phyloP scores from a whole-genome alignment of 192 early-diverging fungal species.

The Gonapodya sp. region DNA sequence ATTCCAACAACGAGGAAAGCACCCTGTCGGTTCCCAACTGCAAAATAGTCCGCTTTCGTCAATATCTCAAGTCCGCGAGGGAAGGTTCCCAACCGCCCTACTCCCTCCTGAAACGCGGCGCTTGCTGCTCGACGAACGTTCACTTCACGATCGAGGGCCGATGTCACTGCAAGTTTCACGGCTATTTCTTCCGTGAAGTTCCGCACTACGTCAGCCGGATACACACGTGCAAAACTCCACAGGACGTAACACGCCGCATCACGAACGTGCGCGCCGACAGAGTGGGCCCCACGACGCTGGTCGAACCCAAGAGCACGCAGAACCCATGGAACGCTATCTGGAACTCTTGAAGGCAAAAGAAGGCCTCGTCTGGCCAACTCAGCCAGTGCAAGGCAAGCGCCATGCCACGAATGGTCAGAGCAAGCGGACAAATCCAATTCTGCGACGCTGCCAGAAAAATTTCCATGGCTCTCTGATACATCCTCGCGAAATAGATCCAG shows the following conservation, averaged over 20 bases:
- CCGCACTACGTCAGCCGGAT: constrained; percentile 59
- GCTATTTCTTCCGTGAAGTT: constrained; percentile 58
- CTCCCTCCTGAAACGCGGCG: constrained; percentile 97
- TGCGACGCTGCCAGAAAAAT: constrained; percentile 21
- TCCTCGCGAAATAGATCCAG: constrained; percentile 78
- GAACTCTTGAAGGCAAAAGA: constrained; percentile 41
- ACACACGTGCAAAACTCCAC: constrained; percentile 94
- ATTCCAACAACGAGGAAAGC: constrained; percentile 63
- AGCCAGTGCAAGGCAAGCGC: constrained; percentile 79
- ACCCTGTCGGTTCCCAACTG: constrained; percentile 70
- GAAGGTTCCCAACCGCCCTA: constrained; percentile 80
- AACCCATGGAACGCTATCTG: neutral
- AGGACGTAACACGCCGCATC: constrained; percentile 95
- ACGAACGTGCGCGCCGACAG: constrained; percentile 86
- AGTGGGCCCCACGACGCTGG: constrained; percentile 75
- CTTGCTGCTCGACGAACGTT: constrained; percentile 85
- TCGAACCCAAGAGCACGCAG: constrained; percentile 77
- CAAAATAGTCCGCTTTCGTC: constrained; percentile 85
- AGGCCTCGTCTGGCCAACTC: constrained; percentile 83
- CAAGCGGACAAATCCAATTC: constrained; percentile 60
- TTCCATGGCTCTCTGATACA: constrained; percentile 27
- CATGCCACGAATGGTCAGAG: constrained; percentile 91
- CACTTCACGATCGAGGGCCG: constrained; percentile 86
- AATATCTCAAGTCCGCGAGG: constrained; percentile 91
- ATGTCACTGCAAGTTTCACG: constrained; percentile 63